Percentiles rank a stretch among this genome's conserved stretches.
phyloP scores from a whole-genome alignment of 495 filamentous ascomycete species.

The Chaetomidium leptoderma region DNA sequence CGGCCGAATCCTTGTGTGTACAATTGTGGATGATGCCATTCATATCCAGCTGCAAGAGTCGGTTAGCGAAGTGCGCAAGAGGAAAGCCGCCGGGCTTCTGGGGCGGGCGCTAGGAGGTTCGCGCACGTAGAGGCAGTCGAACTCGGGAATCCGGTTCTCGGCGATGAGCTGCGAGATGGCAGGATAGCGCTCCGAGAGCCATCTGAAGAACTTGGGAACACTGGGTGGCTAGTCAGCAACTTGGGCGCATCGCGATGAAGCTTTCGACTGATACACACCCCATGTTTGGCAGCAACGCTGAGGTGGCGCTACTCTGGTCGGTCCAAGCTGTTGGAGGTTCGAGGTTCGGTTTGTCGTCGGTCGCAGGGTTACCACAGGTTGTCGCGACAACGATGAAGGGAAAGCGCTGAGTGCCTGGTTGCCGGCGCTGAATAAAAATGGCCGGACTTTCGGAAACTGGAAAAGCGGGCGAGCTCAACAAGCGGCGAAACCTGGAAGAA shows the following conservation, averaged over 20 bases:
- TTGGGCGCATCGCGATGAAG: background rate
- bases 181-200: constrained; percentile 98
- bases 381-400: background rate
- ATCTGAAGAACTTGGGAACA: constrained; percentile 91
- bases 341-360: background rate
- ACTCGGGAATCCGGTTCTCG: constrained; percentile 98
- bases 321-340: background rate
- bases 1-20: constrained; percentile 93
- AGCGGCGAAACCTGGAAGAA: background rate
- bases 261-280: constrained; percentile 20
- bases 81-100: background rate
- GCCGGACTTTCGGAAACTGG: constrained; percentile 27
- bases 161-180: constrained; percentile 98
- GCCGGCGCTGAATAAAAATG: constrained; percentile 38
- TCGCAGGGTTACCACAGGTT: background rate
- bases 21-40: constrained; percentile 99
- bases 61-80: constrained; percentile 20
- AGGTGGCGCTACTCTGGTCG: constrained; percentile 4
- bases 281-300: constrained; percentile 23
- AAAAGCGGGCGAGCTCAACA: background rate
- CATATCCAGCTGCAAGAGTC: constrained; percentile 72
- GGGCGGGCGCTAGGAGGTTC: constrained; percentile 16
- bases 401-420: background rate
- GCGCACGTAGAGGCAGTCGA: constrained; percentile 88
- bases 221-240: constrained; percentile 49